A percentile compares a stretch with the other conserved stretches of the same genome.
Evolutionary conservation across 306 rosid species (phyloP).

Genomic region (Vachellia pachyceras): DNA sequence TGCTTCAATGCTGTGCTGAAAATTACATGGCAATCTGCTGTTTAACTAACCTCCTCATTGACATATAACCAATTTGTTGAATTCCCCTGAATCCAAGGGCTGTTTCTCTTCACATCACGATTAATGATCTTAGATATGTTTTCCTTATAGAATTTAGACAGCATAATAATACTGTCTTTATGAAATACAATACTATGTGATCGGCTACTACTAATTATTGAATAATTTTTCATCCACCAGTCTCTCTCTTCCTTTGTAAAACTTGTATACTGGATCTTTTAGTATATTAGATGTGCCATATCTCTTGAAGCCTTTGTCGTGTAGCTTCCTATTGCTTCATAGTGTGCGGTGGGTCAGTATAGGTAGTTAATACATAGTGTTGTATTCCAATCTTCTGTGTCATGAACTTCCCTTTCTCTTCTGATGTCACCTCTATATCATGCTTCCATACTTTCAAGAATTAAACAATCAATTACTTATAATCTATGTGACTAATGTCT

Average conservation of each 20-base stretch:
- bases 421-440: constrained; percentile 21
- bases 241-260: not conserved
- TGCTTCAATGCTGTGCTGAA: not conserved
- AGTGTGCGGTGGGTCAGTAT: not conserved
- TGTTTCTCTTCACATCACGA: not conserved
- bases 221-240: not conserved
- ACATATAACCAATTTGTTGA: not conserved
- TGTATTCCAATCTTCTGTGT: constrained; percentile 9
- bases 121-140: not conserved
- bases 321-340: not conserved
- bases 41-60: not conserved
- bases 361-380: not conserved
- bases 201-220: not conserved
- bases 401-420: not conserved
- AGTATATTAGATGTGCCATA: not conserved
- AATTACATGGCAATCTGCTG: not conserved
- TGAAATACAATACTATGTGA: not conserved
- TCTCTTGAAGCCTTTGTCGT: not conserved
- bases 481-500: not conserved
- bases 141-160: not conserved
- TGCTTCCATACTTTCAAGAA: not conserved
- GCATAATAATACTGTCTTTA: not conserved
- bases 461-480: not conserved
- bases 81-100: not conserved
- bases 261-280: not conserved